Conservation (phyloP, 345 rosid species). For the Angophora floribunda region DNA sequence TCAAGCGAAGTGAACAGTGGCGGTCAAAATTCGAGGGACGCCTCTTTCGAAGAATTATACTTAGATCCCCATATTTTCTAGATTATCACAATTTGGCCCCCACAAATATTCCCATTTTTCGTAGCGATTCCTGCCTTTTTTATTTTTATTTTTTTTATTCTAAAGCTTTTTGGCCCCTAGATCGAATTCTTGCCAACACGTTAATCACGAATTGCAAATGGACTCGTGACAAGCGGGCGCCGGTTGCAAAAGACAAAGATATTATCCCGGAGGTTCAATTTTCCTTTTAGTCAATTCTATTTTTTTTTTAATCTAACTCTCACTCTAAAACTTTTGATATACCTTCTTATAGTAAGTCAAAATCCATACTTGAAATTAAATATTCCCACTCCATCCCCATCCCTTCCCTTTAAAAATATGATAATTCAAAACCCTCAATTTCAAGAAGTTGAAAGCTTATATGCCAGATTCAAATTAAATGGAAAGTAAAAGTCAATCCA, state of each 20-base stretch:
- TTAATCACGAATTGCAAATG: background rate
- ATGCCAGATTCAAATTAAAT: no score
- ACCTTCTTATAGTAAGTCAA: no score
- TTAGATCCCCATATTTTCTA: background rate
- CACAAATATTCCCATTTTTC: background rate
- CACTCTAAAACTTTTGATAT: no score
- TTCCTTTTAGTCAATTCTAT: no score
- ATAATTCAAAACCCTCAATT: no score
- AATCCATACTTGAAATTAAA: no score
- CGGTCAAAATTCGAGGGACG: background rate
- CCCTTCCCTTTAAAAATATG: no score
- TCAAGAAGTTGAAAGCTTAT: accelerated
- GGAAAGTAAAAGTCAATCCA: background rate
- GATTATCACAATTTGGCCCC: background rate
- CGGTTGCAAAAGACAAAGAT: background rate
- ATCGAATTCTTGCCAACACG: background rate
- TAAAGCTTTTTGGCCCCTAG: background rate
- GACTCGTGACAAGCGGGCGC: background rate
- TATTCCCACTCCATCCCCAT: no score
- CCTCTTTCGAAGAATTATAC: background rate
- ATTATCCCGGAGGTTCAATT: no score
- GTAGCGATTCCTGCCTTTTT: background rate
- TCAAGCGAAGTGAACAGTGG: background rate
- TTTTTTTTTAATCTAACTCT: no score
- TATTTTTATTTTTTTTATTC: background rate